Conservation (phyloP, 192 early-diverging fungal genomes). For the Obelidium mucronatum region DNA sequence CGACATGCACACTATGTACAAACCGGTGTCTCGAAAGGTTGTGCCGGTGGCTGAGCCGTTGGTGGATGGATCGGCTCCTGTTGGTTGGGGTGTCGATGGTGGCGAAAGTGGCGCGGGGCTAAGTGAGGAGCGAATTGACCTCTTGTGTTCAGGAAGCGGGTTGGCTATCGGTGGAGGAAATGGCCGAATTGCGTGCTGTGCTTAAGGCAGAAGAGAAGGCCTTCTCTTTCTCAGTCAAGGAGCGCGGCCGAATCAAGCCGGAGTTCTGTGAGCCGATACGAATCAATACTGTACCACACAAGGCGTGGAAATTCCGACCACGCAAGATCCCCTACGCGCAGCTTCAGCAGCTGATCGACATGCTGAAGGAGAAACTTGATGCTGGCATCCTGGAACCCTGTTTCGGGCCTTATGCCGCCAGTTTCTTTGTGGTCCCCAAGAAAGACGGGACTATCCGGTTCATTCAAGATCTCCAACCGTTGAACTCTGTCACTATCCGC, state of each 20-base stretch:
- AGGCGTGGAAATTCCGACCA: not conserved
- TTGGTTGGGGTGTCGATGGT: not conserved
- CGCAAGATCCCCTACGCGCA: not conserved
- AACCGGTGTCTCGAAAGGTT: not conserved
- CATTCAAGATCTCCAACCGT: conserved; percentile 6
- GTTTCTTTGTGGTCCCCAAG: conserved; percentile 2
- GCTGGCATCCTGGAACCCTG: not conserved
- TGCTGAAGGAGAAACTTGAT: conserved; percentile 14
- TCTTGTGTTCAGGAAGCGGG: not conserved
- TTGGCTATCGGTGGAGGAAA: not conserved
- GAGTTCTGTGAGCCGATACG: not conserved
- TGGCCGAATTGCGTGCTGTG: not conserved
- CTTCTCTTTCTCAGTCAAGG: not conserved
- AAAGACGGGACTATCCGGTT: conserved; percentile 2
- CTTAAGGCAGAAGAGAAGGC: not conserved
- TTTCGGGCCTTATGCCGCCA: not conserved
- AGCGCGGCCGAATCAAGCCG: not conserved
- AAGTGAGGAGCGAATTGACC: not conserved
- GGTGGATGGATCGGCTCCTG: not conserved
- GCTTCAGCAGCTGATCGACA: not conserved
- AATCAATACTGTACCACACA: not conserved
- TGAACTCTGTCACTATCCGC: conserved; percentile 6
- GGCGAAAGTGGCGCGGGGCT: not conserved
- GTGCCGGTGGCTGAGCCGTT: not conserved
- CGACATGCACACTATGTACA: not conserved